Base-by-base conservation (phyloP, 257 asterid genomes). In the Voacanga thouarsii region DNA sequence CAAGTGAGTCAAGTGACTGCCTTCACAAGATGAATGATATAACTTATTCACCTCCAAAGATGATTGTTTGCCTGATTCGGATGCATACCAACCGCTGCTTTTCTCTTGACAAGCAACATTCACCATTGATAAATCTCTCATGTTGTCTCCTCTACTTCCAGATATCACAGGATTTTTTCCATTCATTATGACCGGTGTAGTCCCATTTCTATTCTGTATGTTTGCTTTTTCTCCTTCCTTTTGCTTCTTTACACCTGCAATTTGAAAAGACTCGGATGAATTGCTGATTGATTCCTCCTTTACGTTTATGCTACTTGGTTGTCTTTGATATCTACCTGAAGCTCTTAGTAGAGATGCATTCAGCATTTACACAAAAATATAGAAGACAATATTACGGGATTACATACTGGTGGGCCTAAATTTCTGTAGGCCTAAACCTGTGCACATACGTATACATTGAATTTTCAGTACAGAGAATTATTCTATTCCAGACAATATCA, bases 1-100 rank as follows among this genome's bases (percentile, higher is more conserved):
- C n/a, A n/a, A n/a, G n/a, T n/a, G n/a, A n/a, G n/a, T 81, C 24
- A 71, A 55, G 57, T 50, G 43, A 69, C 51, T 33, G 77, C 76
- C 57, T 12, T 47, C 71, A 70, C 70, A 56, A 24, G 79, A 30
- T 21, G 76, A 81, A 63, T 72, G 76, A 59, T 57, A 55, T 12
- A 59, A 70, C 57, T 43, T 74, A 53, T 65, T 37, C 53, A 23
- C 79, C 66, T 69, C 85, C 70, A 66, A 70, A 45, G 75, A 75
- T 63, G 78, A 43, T 72, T 43, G 56, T 76, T 76, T 85, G 71
- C 44, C 79, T 33, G 84, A 49, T 70, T 57, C 47, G 19, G 12
- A 44, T 21, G 30, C 82, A 7, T 37, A 47, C 49, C 30, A 41
- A 8, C 72, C 53, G 69, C n/a, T 50, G 21, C 55, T 64, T 39